phyloP scores from a whole-genome alignment of 352 stramenopile species.

The Phytophthora brassicae region DNA sequence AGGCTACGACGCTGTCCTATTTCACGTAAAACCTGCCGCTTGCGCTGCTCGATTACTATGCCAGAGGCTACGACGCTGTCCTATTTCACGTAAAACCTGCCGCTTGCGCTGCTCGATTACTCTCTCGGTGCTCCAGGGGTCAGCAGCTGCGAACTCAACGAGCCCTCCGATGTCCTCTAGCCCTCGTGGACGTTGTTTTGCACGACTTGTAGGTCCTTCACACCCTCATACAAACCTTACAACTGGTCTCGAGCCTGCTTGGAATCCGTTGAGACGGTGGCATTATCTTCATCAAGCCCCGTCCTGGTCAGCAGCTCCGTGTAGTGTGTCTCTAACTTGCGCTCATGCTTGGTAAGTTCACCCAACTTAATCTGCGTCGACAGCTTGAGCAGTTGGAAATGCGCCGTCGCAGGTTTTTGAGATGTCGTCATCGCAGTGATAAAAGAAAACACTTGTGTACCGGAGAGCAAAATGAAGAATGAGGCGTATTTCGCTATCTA shows the following conservation, averaged over 20 bases:
- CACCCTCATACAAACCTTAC: conserved; percentile 36
- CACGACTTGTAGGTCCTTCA: conserved; percentile 50
- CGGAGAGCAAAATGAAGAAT: conserved; percentile 4
- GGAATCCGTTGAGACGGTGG: neutral
- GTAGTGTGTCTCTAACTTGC: conserved; percentile 45
- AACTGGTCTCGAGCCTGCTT: conserved; percentile 26
- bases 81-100: conserved; percentile 37
- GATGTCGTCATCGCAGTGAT: conserved; percentile 4
- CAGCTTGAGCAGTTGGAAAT: conserved; percentile 47
- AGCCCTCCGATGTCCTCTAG: conserved; percentile 38
- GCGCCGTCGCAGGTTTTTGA: conserved; percentile 21
- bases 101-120: conserved; percentile 29
- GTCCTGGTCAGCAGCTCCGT: conserved; percentile 25
- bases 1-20: conserved; percentile 41
- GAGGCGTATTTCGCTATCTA: too few species aligned
- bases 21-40: conserved; percentile 34
- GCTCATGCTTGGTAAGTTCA: conserved; percentile 48
- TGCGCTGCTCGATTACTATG: conserved; percentile 34
- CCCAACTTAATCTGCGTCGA: conserved; percentile 55
- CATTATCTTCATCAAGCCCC: neutral
- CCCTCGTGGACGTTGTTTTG: conserved; percentile 39
- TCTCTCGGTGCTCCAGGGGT: conserved; percentile 32
- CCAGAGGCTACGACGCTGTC: conserved; percentile 46
- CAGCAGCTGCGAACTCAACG: conserved; percentile 35
- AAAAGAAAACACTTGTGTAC: neutral